Evolutionary conservation across 2,329 filamentous ascomycete genomes (phyloP).

Genomic region (Bipolaris bicolor): DNA sequence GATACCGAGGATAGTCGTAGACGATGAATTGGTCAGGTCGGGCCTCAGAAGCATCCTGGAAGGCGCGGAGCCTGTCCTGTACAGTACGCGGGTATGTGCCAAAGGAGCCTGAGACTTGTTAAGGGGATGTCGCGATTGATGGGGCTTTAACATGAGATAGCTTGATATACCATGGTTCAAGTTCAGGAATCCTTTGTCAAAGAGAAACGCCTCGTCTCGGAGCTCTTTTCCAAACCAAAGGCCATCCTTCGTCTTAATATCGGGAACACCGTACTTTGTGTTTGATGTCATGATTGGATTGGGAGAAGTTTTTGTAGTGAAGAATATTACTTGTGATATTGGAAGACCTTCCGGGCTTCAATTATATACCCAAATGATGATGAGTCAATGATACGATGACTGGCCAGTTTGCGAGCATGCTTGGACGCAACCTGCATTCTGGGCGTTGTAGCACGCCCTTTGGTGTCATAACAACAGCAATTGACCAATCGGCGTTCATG

Average conservation of each 20-base stretch:
- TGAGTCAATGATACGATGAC: conserved; percentile 8
- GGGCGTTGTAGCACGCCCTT: conserved; percentile 8
- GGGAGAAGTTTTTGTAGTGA: neutral
- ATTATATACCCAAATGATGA: neutral
- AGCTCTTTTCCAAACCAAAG: conserved; percentile 60
- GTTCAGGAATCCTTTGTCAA: conserved; percentile 71
- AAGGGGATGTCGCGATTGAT: neutral
- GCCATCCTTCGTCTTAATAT: conserved; percentile 28
- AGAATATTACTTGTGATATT: neutral
- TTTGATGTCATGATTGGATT: conserved; percentile 25
- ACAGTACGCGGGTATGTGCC: conserved; percentile 74
- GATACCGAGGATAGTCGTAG: conserved; percentile 65
- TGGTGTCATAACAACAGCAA: neutral
- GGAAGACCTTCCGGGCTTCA: neutral
- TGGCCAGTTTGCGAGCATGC: neutral
- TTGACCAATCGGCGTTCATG: conserved; percentile 10
- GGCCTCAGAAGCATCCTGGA: conserved; percentile 70
- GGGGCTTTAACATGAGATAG: neutral
- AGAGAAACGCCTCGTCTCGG: conserved; percentile 68
- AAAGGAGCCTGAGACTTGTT: conserved; percentile 67
- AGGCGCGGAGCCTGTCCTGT: conserved; percentile 63
- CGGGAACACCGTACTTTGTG: neutral
- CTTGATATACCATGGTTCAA: conserved; percentile 76
- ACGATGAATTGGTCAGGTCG: conserved; percentile 78
- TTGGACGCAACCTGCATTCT: neutral